Conservation (phyloP, 306 rosid genomes). For the Ormosia semicastrata region DNA sequence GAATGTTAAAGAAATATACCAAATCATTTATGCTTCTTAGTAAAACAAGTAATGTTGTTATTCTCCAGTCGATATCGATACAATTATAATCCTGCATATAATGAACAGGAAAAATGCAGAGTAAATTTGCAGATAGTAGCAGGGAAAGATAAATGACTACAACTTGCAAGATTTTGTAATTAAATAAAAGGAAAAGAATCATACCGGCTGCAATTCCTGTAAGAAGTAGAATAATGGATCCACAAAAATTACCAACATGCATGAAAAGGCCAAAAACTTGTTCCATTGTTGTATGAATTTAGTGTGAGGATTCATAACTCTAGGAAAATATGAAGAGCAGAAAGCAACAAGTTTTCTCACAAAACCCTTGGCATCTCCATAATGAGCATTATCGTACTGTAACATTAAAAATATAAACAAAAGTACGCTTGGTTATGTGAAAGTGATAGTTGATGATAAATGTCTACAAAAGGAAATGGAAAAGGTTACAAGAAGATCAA, state of each 20-base stretch:
- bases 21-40: slow-evolving; percentile 76
- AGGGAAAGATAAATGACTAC: background rate
- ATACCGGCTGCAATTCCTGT: slow-evolving; percentile 52
- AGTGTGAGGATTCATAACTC: slow-evolving; percentile 83
- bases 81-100: slow-evolving; percentile 54
- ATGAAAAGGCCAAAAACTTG: slow-evolving; percentile 64
- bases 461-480: background rate
- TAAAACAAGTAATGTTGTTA: slow-evolving; percentile 51
- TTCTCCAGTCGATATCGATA: slow-evolving; percentile 46
- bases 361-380: slow-evolving; percentile 87
- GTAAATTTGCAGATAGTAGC: background rate
- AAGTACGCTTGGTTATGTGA: background rate
- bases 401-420: slow-evolving; percentile 19
- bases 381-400: slow-evolving; percentile 65
- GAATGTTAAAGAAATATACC: slow-evolving; percentile 58
- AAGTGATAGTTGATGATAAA: background rate
- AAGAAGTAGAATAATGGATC: slow-evolving; percentile 81
- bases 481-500: slow-evolving; percentile 10
- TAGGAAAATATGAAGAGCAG: slow-evolving; percentile 51
- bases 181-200: slow-evolving; percentile 4
- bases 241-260: slow-evolving; percentile 69
- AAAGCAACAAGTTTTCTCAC: slow-evolving; percentile 52
- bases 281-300: slow-evolving; percentile 71
- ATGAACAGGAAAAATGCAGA: background rate
- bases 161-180: background rate